Conservation (phyloP, 257 asterid genomes). For the Nicotiana sylvestris region DNA sequence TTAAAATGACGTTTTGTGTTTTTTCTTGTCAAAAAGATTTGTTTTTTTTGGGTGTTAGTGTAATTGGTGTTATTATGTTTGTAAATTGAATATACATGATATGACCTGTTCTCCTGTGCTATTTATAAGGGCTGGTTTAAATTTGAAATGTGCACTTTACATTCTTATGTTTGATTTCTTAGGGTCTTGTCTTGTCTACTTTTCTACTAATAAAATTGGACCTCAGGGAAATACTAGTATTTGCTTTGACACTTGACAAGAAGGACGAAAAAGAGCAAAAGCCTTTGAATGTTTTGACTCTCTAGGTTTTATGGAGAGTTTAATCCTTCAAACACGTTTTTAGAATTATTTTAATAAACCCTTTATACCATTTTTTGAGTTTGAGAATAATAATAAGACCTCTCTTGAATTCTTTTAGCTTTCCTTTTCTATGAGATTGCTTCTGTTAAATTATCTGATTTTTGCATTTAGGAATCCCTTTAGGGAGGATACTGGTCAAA, state of each 20-base stretch:
- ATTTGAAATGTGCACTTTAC: neutral
- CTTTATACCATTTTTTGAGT: neutral
- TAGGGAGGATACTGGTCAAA: neutral
- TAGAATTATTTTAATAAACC: neutral
- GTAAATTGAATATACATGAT: neutral
- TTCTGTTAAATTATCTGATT: neutral
- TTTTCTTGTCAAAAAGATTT: neutral
- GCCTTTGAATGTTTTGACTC: slow-evolving; percentile 50
- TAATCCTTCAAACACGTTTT: slow-evolving; percentile 69
- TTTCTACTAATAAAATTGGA: slow-evolving; percentile 46
- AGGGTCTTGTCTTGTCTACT: neutral
- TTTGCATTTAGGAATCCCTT: too few species aligned
- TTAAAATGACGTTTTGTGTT: neutral
- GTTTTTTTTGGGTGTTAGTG: neutral
- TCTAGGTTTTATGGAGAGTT: slow-evolving; percentile 7
- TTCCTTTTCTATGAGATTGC: neutral
- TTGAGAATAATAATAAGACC: neutral
- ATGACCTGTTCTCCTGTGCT: neutral
- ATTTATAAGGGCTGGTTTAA: slow-evolving; percentile 21
- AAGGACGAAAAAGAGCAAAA: slow-evolving; percentile 33
- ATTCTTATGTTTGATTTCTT: slow-evolving; percentile 23
- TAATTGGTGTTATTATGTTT: neutral
- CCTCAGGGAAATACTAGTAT: slow-evolving; percentile 31
- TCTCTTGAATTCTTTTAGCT: neutral
- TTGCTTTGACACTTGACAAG: slow-evolving; percentile 26